Evolutionary conservation across 2,329 filamentous ascomycete genomes (phyloP).

Genomic region (Delphinella strobiligena): DNA sequence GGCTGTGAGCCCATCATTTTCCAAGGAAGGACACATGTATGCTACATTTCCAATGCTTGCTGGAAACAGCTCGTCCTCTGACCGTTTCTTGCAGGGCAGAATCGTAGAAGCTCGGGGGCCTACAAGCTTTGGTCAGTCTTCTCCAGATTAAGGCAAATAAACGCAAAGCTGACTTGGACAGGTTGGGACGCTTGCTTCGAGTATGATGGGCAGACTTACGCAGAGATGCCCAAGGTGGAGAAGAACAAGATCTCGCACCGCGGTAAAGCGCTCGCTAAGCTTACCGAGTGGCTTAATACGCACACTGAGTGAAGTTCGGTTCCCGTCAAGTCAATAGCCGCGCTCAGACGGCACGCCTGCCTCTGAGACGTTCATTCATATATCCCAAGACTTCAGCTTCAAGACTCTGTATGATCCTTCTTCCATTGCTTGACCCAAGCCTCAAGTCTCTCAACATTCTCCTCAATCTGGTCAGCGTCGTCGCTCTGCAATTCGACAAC

Average conservation of each 20-base stretch:
- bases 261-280: constrained; percentile 71
- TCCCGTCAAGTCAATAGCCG: background rate
- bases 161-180: constrained; percentile 26
- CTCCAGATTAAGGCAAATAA: background rate
- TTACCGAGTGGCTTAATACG: constrained; percentile 57
- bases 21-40: constrained; percentile 74
- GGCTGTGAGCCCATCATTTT: constrained; percentile 77
- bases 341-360: background rate
- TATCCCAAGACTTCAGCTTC: background rate
- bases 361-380: background rate
- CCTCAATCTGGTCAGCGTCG: constrained; percentile 71
- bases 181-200: constrained; percentile 97
- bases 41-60: constrained; percentile 14
- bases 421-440: constrained; percentile 77
- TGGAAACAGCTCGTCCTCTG: background rate
- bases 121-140: constrained; percentile 61
- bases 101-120: constrained; percentile 79
- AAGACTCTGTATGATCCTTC: constrained; percentile 41
- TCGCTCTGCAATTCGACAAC: constrained; percentile 84
- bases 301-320: constrained; percentile 5
- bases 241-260: constrained; percentile 95
- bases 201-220: constrained; percentile 81
- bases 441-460: constrained; percentile 73
- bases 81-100: constrained; percentile 54
- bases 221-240: constrained; percentile 79